Base-by-base conservation (phyloP, 2,329 filamentous ascomycete genomes). In the Cladosporium sp. region DNA sequence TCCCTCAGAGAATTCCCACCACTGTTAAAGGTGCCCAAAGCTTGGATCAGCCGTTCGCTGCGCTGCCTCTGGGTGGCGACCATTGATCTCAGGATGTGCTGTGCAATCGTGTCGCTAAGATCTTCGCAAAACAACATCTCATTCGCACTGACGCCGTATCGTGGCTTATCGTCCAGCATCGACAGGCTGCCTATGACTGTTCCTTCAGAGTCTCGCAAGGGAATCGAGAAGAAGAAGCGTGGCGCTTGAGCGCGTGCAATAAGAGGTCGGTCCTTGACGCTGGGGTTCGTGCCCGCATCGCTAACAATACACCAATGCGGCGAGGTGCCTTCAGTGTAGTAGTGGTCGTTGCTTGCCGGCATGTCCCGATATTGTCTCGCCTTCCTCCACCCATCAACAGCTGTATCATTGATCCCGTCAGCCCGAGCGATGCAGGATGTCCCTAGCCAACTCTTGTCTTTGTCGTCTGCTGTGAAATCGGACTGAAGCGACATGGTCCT, bases 101-200 rank as follows among this genome's bases (percentile, higher is more conserved):
- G 83, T 75, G 87, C 85, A 10, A 88, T 80, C 2, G 87, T 85
- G 32, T 80, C 78, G 0, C 83, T 79, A 71, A 89, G 80, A 55
- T 87, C 86, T 55, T 84, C 82, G 72, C 90, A 78, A 60, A 87
- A 88, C 34, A 81, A 78, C 36, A 85, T 70, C 63, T 88, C 84
- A 6, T 79, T 78, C 1, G 79, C 73, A 24, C 78, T 80, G 30
- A 90, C 71, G 0, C 83, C 84, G 51, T 83, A 74, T 32, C 86
- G 83, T 0, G 87, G 84, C n/a, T 80, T 79, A 38, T 85, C 82
- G 69, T 90, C 87, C 4, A 88, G 78, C 6, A 59, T 30, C 18
- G 59, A 90, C 81, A 57, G 84, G 83, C 66, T 88, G 18, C 88
- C 88, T 63, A 91, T 85, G 54, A 83, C 82, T 67, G 84, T 83